Base-by-base conservation (phyloP, 2,329 filamentous ascomycete genomes). In the Sclerotinia trifoliorum region DNA sequence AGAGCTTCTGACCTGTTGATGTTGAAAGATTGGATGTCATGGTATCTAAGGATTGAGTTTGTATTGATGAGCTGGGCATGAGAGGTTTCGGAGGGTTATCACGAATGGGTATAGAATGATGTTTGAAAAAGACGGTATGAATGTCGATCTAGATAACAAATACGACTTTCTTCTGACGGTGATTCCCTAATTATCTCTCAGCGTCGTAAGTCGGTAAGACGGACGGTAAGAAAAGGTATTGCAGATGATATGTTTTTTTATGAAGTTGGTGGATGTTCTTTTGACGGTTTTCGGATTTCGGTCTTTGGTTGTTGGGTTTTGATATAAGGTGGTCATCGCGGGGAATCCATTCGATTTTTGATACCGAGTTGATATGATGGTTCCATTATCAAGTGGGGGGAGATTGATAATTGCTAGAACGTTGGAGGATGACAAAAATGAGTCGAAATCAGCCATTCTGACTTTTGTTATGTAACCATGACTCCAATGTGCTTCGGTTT, bases 1-100 rank as follows among this genome's bases (percentile, higher is more conserved):
- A 39, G 65, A 61, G 69, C 68, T 71, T 69, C 69, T 71, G 69
- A 69, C 69, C 69, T 68, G 60, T 68, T 65, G 65, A 15, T 19
- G 39, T 46, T 54, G 56, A 35, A 57, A 51, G 54, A 65, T 58
- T 65, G 62, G 67, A 57, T 52, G 63, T 68, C 65, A 67, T 67
- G 65, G 39, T 62, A 67, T 67, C 56, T 62, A 48, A 62, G 17
- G 48, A 54, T 35, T 21, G 35, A 32, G 61, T 39, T 54, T 49
- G n/a, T 44, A 15, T 52, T 54, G 65, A 55, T 55, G 65, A 67
- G 65, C 49, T 62, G 65, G 64, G 52, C 26, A 42, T 54, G 17
- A 26, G 35, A 67, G 56, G 56, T 62, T 52, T 62, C 56, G 65
- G 65, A 67, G 24, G 29, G 46, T 46, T 67, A 39, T 63, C 65